These are phyloP conservation scores for Naegleria lovaniensis DNA, from an alignment of 208 protist species.

Conservation along the genomic window DNA sequence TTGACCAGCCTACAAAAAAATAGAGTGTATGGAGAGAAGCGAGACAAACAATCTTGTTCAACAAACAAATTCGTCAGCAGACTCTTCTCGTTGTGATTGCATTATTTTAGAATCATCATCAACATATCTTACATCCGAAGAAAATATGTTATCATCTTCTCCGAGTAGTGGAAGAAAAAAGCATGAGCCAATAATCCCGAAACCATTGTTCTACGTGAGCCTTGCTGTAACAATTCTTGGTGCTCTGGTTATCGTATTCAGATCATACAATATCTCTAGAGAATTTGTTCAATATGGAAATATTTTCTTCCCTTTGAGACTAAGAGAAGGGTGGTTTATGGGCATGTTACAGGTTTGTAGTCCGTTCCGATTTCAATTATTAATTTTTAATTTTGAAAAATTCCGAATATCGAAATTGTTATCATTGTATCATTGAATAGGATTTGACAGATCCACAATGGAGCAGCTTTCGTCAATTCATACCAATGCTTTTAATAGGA, in stretches of 20 bases:
- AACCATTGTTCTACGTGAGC: not conserved
- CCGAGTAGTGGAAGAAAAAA: not conserved
- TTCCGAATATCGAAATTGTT: no score
- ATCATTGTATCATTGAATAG: not conserved
- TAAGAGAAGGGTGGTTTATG: not conserved
- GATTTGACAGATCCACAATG: constrained; percentile 20
- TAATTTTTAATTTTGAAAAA: not conserved
- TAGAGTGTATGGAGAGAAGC: no score
- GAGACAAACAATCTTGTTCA: no score
- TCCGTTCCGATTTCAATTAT: not conserved
- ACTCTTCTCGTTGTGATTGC: no score
- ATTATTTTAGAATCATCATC: no score
- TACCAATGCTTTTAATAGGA: not conserved
- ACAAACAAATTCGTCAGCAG: no score
- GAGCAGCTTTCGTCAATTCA: not conserved
- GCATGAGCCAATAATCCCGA: not conserved
- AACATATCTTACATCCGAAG: no score
- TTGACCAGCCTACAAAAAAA: no score
- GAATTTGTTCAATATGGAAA: not conserved
- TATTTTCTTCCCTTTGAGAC: not conserved
- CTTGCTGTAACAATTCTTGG: not conserved
- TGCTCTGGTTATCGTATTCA: not conserved
- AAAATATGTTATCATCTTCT: not conserved
- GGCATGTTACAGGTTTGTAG: not conserved
- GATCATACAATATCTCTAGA: not conserved